Evolutionary conservation across 176 grass and related monocot species (phyloP), one percentile per base, ranked within the genome.

Genomic region (Avena sativa): DNA sequence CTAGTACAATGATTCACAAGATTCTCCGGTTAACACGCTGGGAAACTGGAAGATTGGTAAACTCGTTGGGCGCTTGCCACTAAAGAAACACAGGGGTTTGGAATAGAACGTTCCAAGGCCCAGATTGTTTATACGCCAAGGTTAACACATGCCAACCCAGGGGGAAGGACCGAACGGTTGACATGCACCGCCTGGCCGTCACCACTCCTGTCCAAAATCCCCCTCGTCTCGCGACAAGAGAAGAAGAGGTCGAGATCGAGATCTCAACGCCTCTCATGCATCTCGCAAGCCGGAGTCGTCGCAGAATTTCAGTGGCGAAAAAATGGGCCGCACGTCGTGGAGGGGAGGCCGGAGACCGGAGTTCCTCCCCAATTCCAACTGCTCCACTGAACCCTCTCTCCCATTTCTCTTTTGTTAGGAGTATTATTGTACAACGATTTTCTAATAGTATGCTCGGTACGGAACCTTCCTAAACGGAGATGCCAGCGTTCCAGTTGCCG

Each of bases 81-180:
- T 78, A 87, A 84, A 83, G 79, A 87, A 87, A 80, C 38, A 12
- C 2, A 40, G 49, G 9, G 10, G 36, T 9, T 21, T 17, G 25
- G 69, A 69, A 53, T 56, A 14, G 71, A 91, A 86, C 78, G 81
- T 91, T 86, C 82, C 62, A 17, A 56, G 11, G 15, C 44, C 9
- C 61, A 32, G 26, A 51, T 77, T 88, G 68, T 87, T 91, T 88
- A 88, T 78, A 72, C 78, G 44, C 71, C 78, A 84, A 77, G 76
- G 59, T 58, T 49, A 67, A 30, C 44, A 12, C 72, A 15, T 10
- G 17, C 1, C 43, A 16, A 15, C 34, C 34, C 44, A 53, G 52
- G 15, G 79, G 13, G 11, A 32, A 46, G 79, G 52, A 34, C 32
- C 32, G 32, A 34, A 62, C 5, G 3, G 68, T 78, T 81, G 81